Evolutionary conservation across 2,329 filamentous ascomycete species (phyloP), one percentile per base, ranked within the genome.

Genomic region (Aspergillus sojae): DNA sequence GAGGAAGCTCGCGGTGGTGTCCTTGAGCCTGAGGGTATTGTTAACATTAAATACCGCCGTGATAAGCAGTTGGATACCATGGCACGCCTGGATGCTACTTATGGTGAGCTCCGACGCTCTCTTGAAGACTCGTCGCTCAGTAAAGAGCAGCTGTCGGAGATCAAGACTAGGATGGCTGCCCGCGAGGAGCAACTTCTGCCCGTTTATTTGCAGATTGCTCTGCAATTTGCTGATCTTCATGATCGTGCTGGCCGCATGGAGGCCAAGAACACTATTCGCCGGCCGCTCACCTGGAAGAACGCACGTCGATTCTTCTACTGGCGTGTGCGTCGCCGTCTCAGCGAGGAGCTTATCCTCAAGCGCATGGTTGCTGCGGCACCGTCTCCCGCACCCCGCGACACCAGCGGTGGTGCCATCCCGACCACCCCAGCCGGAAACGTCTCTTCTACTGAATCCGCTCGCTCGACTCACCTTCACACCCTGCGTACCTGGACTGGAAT

Each of bases 271-370:
- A 90, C 91, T 62, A 97, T 99, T 74, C 93, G 95, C 67, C 87
- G 91, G 72, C 83, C 89, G 14, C 86, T 99, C 46, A 87, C 90
- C 74, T 98, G 94, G 95, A 85, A 88, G 77, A 91, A 97, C 72
- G 90, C 94, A 11, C 90, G 95, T 69, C 91, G 94, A 76, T 98
- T 95, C 92, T 98, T 99, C 86, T 99, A 98, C 91, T 99, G 96
- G 95, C 94, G 95, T 81, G 90, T 97, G 67, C 94, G 96, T 80
- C 91, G 95, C 77, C 89, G 95, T 82, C 86, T 99, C 77, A 98
- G 96, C 81, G 95, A 99, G 83, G 95, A 99, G 83, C 92, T 96
- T 80, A 93, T 99, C 72, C 86, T 99, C 78, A 95, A 94, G 83
- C 93, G 93, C 81, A 92, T 99, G 87, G 84, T 75, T 70, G 77